Base-by-base conservation (phyloP, 2,329 filamentous ascomycete genomes). In the Phyllachora maydis region DNA sequence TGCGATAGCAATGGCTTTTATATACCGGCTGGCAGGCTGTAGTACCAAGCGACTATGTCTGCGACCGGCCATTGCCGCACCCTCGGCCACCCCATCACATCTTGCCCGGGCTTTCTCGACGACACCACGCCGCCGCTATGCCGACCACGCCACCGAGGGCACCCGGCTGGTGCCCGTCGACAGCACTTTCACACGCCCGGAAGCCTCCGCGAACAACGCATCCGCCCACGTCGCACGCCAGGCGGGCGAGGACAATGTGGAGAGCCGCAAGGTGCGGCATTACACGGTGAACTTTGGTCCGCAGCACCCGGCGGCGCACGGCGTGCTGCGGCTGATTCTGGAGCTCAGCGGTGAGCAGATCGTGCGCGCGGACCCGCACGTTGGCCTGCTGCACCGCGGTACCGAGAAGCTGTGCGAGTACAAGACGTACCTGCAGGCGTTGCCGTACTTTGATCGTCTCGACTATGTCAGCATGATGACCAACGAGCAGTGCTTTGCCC, bases 401-500 rank as follows among this genome's bases (percentile, higher is more conserved):
- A 98, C 88, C 32, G 88, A 98, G 65, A 98, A 98, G 66, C 69
- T 98, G 55, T 95, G 95, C 54, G 88, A 98, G 63, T 98, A 98
- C 67, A 93, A 92, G 65, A 92, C 85, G 39, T 98, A 98, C 47
- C 66, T 95, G 43, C 88, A 98, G 61, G 88, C 88, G 28, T 61
- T 98, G 45, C 88, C 88, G 27, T 98, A 98, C 61, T 98, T 98
- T 48, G 88, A 98, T 56, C 81, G 88, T 39, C 64, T 98, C 49
- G 88, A 98, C 54, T 98, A 98, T 52, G 83, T 93, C 38, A 93
- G 82, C 42, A 98, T 98, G 90, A 98, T 98, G 88, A 98, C 88
- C 42, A 98, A 98, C 53, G 88, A 98, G 63, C 88, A 98, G 56
- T 92, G 82, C 46, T 98, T 81, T 53, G 70, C 82, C 18, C 65